Evolutionary conservation across 2,329 filamentous ascomycete species (phyloP).

Genomic region (Sarocladium strictum): DNA sequence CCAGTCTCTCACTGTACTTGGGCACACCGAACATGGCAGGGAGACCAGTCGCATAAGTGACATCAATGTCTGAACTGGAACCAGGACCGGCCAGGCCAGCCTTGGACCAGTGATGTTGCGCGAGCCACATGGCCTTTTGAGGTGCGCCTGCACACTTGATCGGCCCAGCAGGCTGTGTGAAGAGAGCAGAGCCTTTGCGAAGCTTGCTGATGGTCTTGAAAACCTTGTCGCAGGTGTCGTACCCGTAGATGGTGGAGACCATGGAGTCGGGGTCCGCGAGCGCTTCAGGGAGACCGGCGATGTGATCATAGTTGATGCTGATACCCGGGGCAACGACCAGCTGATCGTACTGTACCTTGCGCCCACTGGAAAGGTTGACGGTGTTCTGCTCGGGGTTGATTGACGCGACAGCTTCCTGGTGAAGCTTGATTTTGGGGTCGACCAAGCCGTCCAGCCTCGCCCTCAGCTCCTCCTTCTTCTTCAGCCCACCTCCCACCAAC

Average conservation of each 20-base stretch:
- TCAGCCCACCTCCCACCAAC: slow-evolving; percentile 60
- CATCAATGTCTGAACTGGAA: slow-evolving; percentile 38
- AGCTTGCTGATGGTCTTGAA: slow-evolving; percentile 41
- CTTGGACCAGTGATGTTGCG: slow-evolving; percentile 52
- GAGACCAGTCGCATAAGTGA: slow-evolving; percentile 50
- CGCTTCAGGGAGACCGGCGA: slow-evolving; percentile 51
- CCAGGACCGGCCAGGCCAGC: slow-evolving; percentile 42
- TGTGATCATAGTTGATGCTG: slow-evolving; percentile 41
- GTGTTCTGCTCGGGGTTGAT: slow-evolving; percentile 46
- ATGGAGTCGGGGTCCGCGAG: slow-evolving; percentile 38
- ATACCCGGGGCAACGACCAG: slow-evolving; percentile 58
- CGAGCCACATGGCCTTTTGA: slow-evolving; percentile 59
- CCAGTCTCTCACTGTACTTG: slow-evolving; percentile 51
- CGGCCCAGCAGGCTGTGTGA: slow-evolving; percentile 52
- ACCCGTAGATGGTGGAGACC: slow-evolving; percentile 54
- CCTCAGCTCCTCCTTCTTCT: slow-evolving; percentile 53
- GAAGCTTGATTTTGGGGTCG: slow-evolving; percentile 54
- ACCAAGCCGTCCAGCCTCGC: slow-evolving; percentile 44
- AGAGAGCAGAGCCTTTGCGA: slow-evolving; percentile 45
- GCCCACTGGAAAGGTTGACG: slow-evolving; percentile 49
- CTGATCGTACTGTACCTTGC: slow-evolving; percentile 56
- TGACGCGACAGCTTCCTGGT: slow-evolving; percentile 42
- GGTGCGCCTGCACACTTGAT: slow-evolving; percentile 58
- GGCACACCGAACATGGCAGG: slow-evolving; percentile 55
- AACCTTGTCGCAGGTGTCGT: slow-evolving; percentile 49